Base-by-base conservation (phyloP, 108 stramenopile genomes). In the Schizochytrium sp. region DNA sequence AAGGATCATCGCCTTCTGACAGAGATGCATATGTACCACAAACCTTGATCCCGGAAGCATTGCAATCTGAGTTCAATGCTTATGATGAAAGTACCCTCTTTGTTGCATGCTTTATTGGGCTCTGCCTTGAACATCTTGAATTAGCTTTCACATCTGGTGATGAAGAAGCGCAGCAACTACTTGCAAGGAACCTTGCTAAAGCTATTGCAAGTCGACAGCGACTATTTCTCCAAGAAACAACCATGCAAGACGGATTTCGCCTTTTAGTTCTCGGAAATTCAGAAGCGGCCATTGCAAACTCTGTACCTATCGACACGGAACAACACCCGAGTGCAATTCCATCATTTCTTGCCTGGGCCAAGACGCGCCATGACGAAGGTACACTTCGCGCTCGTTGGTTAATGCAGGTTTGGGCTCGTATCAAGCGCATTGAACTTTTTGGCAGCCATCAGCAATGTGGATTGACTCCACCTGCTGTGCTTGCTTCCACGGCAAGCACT, bases 401-500 rank as follows among this genome's bases (percentile, higher is more conserved):
- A 17, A 46, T n/a, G 10, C 47, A 28, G 5, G 55, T 83, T 49
- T 83, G 76, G 76, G 5, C 47, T 17, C 53, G 53, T 83, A 53
- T 83, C 8, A 49, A 83, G 53, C 47, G 47, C 0, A 83, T 83
- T 55, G 76, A 83, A 53, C 76, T 83, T 13, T 83, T 83, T 50
- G 76, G 76, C 45, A 83, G 76, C 76, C 76, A 83, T n/a, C 5
- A 10, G 45, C 76, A 83, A 40, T 83, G 76, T 53, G 76, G 76
- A 12, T 28, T 83, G 64, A 69, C 64, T 69, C 64, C 64, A 2
- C 64, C 64, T 8, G 64, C 12, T 38, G 44, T 44, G 64, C 64
- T 69, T 10, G 42, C 8, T 5, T 38, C 12, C 12, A 69, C 44
- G 64, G 64, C 12, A 7, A 12, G 5, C 42, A 69, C 64, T 7